Evolutionary conservation across 495 filamentous ascomycete genomes (phyloP).

Genomic region (Hypoxylon lienhwacheense): DNA sequence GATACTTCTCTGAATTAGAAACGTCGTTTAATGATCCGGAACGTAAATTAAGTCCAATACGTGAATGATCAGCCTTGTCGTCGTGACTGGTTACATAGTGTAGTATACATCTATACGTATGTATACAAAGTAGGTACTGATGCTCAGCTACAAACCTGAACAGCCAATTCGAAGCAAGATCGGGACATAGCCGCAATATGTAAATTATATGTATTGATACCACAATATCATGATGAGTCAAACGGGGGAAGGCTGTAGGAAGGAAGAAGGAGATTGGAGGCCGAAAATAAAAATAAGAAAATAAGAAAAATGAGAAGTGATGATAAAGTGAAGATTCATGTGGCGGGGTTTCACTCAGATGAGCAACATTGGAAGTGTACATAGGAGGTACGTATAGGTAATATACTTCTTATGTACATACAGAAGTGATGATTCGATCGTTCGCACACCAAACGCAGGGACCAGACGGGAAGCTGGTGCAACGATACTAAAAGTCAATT

Average conservation of each 20-base stretch:
- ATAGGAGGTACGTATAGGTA: too few species aligned
- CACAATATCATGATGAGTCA: slow-evolving; percentile 12
- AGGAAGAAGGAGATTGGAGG: slow-evolving; percentile 10
- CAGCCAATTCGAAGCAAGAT: slow-evolving; percentile 21
- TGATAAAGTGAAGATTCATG: slow-evolving; percentile 15
- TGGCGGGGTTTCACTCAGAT: slow-evolving; percentile 34
- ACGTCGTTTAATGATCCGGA: slow-evolving; percentile 10
- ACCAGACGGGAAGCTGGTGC: slow-evolving; percentile 17
- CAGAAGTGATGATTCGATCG: slow-evolving; percentile 23
- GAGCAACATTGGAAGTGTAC: too few species aligned
- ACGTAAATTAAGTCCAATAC: too few species aligned
- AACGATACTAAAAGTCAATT: slow-evolving; percentile 8
- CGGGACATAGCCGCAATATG: slow-evolving; percentile 1
- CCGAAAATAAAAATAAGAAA: background rate
- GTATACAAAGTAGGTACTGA: slow-evolving; percentile 10
- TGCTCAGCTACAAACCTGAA: slow-evolving; percentile 12
- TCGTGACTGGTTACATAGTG: too few species aligned
- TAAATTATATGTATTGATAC: slow-evolving; percentile 23
- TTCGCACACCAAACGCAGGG: slow-evolving; percentile 29
- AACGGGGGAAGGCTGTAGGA: slow-evolving; percentile 4
- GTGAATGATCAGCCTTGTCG: slow-evolving; percentile 9
- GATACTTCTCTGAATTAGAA: slow-evolving; percentile 16
- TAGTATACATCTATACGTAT: too few species aligned
- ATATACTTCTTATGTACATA: too few species aligned
- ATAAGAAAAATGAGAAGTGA: slow-evolving; percentile 6